A percentile compares a stretch with the other conserved stretches of the same genome.
These are phyloP conservation scores for Angophora floribunda DNA, from an alignment of 345 rosid genomes.

Conservation along the genomic window DNA sequence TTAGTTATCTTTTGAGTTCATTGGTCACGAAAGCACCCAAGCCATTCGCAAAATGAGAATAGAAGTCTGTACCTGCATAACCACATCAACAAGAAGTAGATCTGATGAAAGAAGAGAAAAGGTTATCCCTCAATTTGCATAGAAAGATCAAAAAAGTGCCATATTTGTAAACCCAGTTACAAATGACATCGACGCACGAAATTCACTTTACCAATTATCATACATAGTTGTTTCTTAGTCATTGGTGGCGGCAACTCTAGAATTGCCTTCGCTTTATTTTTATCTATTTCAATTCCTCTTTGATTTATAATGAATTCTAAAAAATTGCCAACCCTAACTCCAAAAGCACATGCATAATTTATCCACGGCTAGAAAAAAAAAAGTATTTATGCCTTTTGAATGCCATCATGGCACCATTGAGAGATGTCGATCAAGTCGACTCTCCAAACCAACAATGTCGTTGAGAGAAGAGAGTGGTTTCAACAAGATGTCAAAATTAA, in stretches of 20 bases:
- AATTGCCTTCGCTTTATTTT: not conserved
- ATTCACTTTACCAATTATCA: no score
- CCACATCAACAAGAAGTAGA: no score
- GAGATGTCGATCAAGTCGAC: constrained; percentile 34
- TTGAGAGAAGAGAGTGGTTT: constrained; percentile 46
- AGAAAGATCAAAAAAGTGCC: not conserved
- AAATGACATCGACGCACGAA: not conserved
- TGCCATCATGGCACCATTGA: constrained; percentile 88
- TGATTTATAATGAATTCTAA: not conserved
- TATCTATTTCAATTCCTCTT: not conserved
- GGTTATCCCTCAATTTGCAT: not conserved
- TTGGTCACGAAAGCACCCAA: no score
- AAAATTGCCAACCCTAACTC: not conserved
- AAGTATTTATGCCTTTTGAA: constrained; percentile 59
- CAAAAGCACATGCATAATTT: not conserved
- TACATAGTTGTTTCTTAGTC: not conserved
- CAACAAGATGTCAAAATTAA: constrained; percentile 77
- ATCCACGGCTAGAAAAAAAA: not conserved
- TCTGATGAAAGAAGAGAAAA: not conserved
- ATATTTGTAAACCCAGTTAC: not conserved
- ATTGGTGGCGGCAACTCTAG: not conserved
- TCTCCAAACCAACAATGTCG: constrained; percentile 63
- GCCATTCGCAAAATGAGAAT: no score
- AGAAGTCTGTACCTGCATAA: no score
- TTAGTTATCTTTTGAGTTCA: no score